phyloP scores from a whole-genome alignment of 495 filamentous ascomycete species.

The Pseudevernia furfuracea region DNA sequence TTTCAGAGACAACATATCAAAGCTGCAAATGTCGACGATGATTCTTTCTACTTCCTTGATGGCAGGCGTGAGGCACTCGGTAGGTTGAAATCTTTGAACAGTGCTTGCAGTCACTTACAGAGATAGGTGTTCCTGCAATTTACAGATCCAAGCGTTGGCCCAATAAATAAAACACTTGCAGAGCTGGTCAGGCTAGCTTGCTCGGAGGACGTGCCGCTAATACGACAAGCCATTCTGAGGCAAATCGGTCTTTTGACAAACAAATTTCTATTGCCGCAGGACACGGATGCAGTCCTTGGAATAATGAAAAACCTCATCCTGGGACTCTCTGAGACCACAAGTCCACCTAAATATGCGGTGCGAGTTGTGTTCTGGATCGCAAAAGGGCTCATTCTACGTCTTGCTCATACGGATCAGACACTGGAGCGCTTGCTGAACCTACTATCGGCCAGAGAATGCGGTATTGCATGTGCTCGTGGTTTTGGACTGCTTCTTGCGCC shows the following conservation, averaged over 20 bases:
- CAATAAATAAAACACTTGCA: slow-evolving; percentile 35
- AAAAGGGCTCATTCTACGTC: slow-evolving; percentile 47
- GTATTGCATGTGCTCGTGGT: slow-evolving; percentile 42
- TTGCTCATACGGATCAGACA: slow-evolving; percentile 42
- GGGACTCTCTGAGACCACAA: slow-evolving; percentile 20
- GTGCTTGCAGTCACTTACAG: slow-evolving; percentile 8
- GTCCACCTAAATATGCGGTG: slow-evolving; percentile 22
- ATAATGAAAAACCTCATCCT: slow-evolving; percentile 30
- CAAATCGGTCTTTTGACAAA: slow-evolving; percentile 58
- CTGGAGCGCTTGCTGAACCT: slow-evolving; percentile 46
- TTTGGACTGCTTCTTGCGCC: slow-evolving; percentile 55
- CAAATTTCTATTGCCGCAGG: slow-evolving; percentile 52
- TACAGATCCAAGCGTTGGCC: slow-evolving; percentile 24
- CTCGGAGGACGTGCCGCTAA: slow-evolving; percentile 32
- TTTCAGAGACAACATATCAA: slow-evolving; percentile 31
- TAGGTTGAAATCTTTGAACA: slow-evolving; percentile 25
- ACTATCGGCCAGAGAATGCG: slow-evolving; percentile 45
- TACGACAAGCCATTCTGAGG: slow-evolving; percentile 47
- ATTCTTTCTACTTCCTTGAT: slow-evolving; percentile 56
- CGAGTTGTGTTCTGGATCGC: slow-evolving; percentile 46
- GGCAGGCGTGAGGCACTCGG: slow-evolving; percentile 46
- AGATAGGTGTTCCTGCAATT: slow-evolving; percentile 27
- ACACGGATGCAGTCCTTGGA: slow-evolving; percentile 32
- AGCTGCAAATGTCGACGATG: slow-evolving; percentile 42
- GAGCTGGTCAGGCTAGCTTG: slow-evolving; percentile 38